Conservation (phyloP, 805 yeast genomes). For the Myxozyma lipomycoides region DNA sequence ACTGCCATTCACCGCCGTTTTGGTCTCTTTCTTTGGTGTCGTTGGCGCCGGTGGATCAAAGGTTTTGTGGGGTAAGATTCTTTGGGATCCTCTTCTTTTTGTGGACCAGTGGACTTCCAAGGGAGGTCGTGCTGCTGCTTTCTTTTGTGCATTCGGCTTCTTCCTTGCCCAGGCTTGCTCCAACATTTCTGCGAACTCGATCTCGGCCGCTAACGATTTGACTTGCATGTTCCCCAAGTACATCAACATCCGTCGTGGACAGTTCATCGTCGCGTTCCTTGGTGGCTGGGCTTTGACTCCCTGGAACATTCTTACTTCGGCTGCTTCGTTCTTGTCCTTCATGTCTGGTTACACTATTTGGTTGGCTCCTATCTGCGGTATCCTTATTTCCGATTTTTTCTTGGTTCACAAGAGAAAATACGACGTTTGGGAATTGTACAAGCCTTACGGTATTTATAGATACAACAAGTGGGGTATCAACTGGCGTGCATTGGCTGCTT, state of each 20-base stretch:
- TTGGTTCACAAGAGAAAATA: conserved; percentile 42
- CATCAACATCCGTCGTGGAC: conserved; percentile 47
- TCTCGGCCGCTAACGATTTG: conserved; percentile 50
- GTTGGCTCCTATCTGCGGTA: conserved; percentile 41
- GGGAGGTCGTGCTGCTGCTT: conserved; percentile 52
- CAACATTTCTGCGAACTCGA: conserved; percentile 43
- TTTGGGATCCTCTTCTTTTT: conserved; percentile 48
- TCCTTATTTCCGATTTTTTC: conserved; percentile 41
- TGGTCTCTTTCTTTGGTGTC: conserved; percentile 48
- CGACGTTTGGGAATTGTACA: conserved; percentile 43
- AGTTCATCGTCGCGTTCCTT: no score
- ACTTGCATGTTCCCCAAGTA: conserved; percentile 47
- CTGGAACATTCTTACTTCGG: conserved; percentile 41
- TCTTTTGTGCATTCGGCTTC: conserved; percentile 42
- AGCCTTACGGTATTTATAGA: conserved; percentile 38
- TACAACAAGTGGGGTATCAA: conserved; percentile 46
- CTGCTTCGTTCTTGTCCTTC: conserved; percentile 39
- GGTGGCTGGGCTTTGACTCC: conserved; percentile 41
- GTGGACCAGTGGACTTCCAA: conserved; percentile 43
- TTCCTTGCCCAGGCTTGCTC: conserved; percentile 39
- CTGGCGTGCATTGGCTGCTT: conserved; percentile 42
- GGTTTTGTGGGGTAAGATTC: conserved; percentile 40
- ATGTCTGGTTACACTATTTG: no score
- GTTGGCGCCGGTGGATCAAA: conserved; percentile 45
- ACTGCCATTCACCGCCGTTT: conserved; percentile 40